phyloP scores from a whole-genome alignment of 441 rosid genomes.

The Metrosideros polymorpha region DNA sequence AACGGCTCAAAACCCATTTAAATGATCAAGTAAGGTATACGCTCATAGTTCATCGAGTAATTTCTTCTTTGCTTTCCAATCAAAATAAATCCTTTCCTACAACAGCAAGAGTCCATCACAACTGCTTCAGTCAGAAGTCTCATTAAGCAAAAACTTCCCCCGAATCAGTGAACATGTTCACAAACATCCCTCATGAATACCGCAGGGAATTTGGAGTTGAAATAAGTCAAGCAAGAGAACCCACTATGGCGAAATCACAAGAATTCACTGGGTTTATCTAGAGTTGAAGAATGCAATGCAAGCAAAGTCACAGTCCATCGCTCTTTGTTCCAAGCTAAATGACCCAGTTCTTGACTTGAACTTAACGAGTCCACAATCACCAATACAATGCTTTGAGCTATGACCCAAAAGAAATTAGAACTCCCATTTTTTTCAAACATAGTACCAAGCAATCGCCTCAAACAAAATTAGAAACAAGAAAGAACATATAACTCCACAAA shows the following conservation, averaged over 20 bases:
- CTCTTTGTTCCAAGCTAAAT: background rate
- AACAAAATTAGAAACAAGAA: background rate
- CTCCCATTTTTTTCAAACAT: background rate
- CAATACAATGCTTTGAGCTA: background rate
- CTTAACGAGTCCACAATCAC: background rate
- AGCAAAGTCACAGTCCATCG: background rate
- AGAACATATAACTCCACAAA: background rate
- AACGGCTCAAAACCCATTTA: slow-evolving; percentile 60
- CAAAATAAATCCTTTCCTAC: background rate
- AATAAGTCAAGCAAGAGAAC: background rate
- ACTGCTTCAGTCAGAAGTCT: background rate
- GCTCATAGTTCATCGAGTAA: background rate
- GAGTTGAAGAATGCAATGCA: background rate
- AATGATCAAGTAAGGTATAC: background rate
- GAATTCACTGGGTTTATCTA: background rate
- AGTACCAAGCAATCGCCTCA: background rate
- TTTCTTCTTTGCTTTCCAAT: background rate
- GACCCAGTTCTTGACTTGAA: background rate
- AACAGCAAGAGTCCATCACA: background rate
- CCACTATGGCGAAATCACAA: background rate
- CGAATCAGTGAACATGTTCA: background rate
- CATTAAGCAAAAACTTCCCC: background rate
- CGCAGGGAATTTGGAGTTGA: background rate
- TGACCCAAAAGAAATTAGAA: background rate
- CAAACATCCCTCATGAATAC: background rate